Evolutionary conservation across 2,329 filamentous ascomycete genomes (phyloP).

Genomic region (Fonsecaea pugnacius): DNA sequence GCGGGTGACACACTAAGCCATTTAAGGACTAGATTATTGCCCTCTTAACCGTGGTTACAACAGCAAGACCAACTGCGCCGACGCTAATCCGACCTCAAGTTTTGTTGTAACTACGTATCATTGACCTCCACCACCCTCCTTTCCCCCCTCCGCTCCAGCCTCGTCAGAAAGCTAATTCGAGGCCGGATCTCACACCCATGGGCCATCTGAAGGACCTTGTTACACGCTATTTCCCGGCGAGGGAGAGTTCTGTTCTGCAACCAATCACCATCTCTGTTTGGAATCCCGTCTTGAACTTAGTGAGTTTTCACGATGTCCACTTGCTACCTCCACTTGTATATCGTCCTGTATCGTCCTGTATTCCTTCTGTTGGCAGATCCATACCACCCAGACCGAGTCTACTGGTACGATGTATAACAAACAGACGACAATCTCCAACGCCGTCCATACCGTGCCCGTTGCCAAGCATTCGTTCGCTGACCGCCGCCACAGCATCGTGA

Average conservation of each 20-base stretch:
- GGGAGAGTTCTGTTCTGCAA: neutral
- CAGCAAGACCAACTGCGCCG: neutral
- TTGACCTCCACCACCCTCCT: neutral
- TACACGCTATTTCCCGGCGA: neutral
- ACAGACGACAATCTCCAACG: neutral
- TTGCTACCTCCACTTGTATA: conserved; percentile 1
- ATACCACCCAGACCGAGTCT: neutral
- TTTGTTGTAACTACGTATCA: neutral
- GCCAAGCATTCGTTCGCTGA: neutral
- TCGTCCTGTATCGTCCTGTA: neutral
- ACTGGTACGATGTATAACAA: neutral
- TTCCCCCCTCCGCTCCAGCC: neutral
- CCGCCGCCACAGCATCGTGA: neutral
- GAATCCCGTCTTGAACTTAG: neutral
- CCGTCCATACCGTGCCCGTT: neutral
- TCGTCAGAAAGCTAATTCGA: neutral
- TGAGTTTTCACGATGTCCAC: neutral
- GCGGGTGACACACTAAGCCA: neutral
- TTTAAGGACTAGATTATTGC: neutral
- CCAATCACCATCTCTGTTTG: neutral
- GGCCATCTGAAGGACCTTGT: neutral
- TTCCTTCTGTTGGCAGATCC: neutral
- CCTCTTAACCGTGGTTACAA: neutral
- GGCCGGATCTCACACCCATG: neutral
- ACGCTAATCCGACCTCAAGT: neutral